Base-by-base conservation (phyloP, 805 yeast species). In the Metschnikowia lachancei region DNA sequence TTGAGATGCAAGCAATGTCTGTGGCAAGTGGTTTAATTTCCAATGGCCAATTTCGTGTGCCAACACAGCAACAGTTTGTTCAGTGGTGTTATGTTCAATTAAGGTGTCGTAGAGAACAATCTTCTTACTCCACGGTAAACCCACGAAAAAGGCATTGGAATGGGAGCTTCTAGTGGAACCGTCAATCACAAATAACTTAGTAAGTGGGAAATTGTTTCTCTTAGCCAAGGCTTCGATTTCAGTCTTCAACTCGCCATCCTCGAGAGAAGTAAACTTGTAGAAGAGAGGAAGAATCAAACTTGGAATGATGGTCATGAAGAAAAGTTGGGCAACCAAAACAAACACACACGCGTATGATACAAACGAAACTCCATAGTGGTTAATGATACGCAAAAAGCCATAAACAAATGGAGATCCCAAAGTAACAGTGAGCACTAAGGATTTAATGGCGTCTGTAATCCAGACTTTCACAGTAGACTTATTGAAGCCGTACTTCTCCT, bases 1-100 rank as follows among this genome's bases (percentile, higher is more conserved):
- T 66, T 88, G 91, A 39, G 81, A 73, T 52, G 83, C 76, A 4
- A 77, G 59, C 59, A 94, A 67, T 76, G 85, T 78, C 62, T 82
- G 83, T n/a, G 91, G 73, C 51, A 91, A 85, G 66, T 94, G 99
- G 48, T 85, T 82, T 64, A 86, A 76, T 58, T 85, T 83, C 99
- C 99, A 94, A 66, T 94, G 99, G 42, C 99, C 99, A 56, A 94
- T 85, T 72, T 94, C 99, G 63, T 94, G 99, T n/a, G 96, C 98
- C 54, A 92, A 75, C 1, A 94, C 96, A 43, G 98, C 97, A 43
- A 90, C 88, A 34, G 90, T 87, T 67, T 94, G 95, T 36, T 77
- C 78, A 24, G 80, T 77, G 26, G 90, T 69, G 29, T 90, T 83
- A 49, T 87, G 85, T 51, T 87, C 81, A 53, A 94, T 84, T 69